Evolutionary conservation across 1,284 basidiomycete species (phyloP).

Genomic region (Tilletia indica): DNA sequence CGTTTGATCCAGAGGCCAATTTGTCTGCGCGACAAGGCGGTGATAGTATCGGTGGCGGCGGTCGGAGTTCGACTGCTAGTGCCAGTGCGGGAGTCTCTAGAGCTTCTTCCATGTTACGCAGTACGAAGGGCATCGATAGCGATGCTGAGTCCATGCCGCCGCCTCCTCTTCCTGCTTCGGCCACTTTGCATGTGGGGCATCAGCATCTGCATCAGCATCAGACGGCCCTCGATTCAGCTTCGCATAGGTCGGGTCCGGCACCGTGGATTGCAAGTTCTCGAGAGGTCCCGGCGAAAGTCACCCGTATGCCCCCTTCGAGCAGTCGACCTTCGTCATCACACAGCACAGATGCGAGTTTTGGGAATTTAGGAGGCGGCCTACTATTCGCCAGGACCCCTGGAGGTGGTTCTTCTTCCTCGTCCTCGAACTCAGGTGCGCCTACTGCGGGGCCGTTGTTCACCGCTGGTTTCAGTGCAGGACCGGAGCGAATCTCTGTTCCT

Average conservation of each 20-base stretch:
- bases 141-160: constrained; percentile 17
- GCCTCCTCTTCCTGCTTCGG: neutral
- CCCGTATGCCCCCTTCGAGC: constrained; percentile 6
- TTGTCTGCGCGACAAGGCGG: too few relatives aligned
- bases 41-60: too few relatives aligned
- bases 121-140: neutral
- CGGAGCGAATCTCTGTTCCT: too few relatives aligned
- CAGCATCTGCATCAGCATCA: constrained; percentile 2
- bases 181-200: neutral
- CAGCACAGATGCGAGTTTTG: neutral
- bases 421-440: neutral
- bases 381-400: constrained; percentile 26
- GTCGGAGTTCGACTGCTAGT: too few relatives aligned
- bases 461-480: neutral
- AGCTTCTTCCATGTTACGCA: neutral
- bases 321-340: constrained; percentile 19
- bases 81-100: neutral
- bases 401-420: neutral
- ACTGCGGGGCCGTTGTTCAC: neutral
- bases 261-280: constrained; percentile 46
- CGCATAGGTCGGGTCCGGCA: constrained; percentile 28
- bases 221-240: constrained; percentile 4
- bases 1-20: neutral
- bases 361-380: neutral
- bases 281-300: constrained; percentile 24